Evolutionary conservation across 805 yeast species (phyloP).

Genomic region (Candida germanica): DNA sequence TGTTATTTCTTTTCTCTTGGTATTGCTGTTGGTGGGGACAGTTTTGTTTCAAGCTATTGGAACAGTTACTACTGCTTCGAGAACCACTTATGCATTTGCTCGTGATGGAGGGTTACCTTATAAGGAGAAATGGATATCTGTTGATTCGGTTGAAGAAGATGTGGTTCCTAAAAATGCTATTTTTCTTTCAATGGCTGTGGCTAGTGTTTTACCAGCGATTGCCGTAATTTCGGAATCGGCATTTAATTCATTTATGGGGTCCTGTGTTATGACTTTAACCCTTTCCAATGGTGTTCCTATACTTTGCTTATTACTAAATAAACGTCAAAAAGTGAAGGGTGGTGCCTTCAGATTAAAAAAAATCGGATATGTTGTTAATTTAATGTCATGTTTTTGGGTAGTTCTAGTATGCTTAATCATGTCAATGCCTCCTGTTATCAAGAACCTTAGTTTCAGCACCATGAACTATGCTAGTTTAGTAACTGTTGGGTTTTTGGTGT

Average conservation of each 20-base stretch:
- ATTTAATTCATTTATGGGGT: slow-evolving; percentile 80
- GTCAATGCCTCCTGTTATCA: slow-evolving; percentile 68
- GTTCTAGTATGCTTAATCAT: slow-evolving; percentile 54
- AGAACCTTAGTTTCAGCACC: slow-evolving; percentile 29
- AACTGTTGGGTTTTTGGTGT: slow-evolving; percentile 42
- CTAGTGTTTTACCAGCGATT: slow-evolving; percentile 57
- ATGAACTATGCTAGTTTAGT: slow-evolving; percentile 72
- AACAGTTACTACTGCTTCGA: slow-evolving; percentile 74
- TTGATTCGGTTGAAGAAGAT: slow-evolving; percentile 53
- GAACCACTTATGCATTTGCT: slow-evolving; percentile 79
- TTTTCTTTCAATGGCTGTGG: slow-evolving; percentile 58
- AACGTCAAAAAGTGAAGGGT: slow-evolving; percentile 60
- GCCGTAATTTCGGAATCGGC: slow-evolving; percentile 72
- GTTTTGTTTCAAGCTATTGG: slow-evolving; percentile 76
- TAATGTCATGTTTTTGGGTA: slow-evolving; percentile 59
- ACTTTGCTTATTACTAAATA: slow-evolving; percentile 55
- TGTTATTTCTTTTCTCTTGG: slow-evolving; percentile 65
- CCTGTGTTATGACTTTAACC: slow-evolving; percentile 72
- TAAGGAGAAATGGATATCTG: slow-evolving; percentile 60
- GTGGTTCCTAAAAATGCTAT: slow-evolving; percentile 71
- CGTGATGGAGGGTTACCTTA: slow-evolving; percentile 80
- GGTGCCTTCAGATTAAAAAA: slow-evolving; percentile 62
- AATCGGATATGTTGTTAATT: slow-evolving; percentile 63
- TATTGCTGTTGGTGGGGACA: slow-evolving; percentile 64
- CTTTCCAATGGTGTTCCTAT: slow-evolving; percentile 78